These are phyloP conservation scores for Apiospora saccharicola DNA, from an alignment of 2,329 filamentous ascomycete genomes.

Conservation along the genomic window DNA sequence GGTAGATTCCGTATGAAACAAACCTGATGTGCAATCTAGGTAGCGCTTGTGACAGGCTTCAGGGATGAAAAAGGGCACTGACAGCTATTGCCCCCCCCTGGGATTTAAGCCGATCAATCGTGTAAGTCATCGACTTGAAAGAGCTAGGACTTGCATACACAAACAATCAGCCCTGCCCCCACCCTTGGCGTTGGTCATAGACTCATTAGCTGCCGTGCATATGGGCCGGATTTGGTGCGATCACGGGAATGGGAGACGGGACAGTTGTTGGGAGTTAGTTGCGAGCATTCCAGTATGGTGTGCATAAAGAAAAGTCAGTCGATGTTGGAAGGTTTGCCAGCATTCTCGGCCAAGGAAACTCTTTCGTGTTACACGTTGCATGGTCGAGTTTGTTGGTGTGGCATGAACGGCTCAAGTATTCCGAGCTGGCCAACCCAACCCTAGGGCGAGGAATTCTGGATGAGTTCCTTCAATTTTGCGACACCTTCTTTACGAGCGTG, in stretches of 20 bases:
- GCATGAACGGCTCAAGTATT: not conserved
- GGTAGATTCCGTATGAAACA: not conserved
- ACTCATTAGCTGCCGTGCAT: not conserved
- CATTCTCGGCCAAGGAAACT: constrained; percentile 4
- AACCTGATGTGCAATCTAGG: not conserved
- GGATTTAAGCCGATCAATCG: not conserved
- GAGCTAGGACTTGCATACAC: not conserved
- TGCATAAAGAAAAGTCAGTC: constrained; percentile 16
- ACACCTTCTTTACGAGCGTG: not conserved
- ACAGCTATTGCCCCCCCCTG: not conserved
- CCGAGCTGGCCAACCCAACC: not conserved
- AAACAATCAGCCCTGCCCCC: not conserved
- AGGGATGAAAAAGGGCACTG: not conserved
- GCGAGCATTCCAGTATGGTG: not conserved
- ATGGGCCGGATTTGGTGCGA: not conserved
- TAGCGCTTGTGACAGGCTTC: not conserved
- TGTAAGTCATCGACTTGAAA: not conserved
- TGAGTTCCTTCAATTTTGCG: not conserved
- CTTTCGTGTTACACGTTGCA: not conserved
- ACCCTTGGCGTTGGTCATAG: not conserved
- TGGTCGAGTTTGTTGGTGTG: constrained; percentile 9
- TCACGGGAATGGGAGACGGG: not conserved
- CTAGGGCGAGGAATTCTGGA: not conserved
- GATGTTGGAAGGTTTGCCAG: constrained; percentile 15
- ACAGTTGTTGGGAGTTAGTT: constrained; percentile 6